Conservation (phyloP, 805 yeast genomes). For the Schwanniomyces sp. region DNA sequence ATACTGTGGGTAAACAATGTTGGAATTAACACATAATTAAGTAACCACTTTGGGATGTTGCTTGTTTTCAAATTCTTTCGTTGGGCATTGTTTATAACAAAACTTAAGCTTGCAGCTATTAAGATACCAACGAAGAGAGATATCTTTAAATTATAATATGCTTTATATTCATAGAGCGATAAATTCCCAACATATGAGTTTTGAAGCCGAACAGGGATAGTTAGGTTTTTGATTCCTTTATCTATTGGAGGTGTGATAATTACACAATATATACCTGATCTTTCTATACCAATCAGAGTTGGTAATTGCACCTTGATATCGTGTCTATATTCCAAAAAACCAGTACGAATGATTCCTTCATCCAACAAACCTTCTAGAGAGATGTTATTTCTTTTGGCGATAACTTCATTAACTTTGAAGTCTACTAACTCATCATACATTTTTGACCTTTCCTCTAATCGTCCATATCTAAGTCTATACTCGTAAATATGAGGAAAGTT, state of each 20-base stretch:
- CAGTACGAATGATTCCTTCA: constrained; percentile 3
- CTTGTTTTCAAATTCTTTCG: constrained; percentile 20
- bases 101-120: constrained; percentile 19
- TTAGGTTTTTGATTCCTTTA: constrained; percentile 6
- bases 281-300: constrained; percentile 7
- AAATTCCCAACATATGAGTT: constrained; percentile 21
- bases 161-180: constrained; percentile 15
- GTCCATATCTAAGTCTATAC: constrained; percentile 7
- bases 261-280: constrained; percentile 30
- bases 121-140: constrained; percentile 14
- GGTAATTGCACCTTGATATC: neutral
- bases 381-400: constrained; percentile 3
- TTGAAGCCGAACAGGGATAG: constrained; percentile 16
- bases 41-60: constrained; percentile 24
- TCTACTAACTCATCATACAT: constrained; percentile 11
- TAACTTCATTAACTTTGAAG: constrained; percentile 11
- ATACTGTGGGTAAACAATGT: constrained; percentile 20
- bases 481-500: constrained; percentile 15
- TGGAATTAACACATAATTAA: constrained; percentile 26
- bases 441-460: neutral
- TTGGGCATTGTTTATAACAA: constrained; percentile 18
- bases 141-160: constrained; percentile 15
- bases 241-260: constrained; percentile 23
- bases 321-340: constrained; percentile 4
- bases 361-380: no score